A percentile compares a stretch with the other conserved stretches of the same genome.
Conservation (phyloP, 2,329 filamentous ascomycete species). For the Fusarium pilosicola region DNA sequence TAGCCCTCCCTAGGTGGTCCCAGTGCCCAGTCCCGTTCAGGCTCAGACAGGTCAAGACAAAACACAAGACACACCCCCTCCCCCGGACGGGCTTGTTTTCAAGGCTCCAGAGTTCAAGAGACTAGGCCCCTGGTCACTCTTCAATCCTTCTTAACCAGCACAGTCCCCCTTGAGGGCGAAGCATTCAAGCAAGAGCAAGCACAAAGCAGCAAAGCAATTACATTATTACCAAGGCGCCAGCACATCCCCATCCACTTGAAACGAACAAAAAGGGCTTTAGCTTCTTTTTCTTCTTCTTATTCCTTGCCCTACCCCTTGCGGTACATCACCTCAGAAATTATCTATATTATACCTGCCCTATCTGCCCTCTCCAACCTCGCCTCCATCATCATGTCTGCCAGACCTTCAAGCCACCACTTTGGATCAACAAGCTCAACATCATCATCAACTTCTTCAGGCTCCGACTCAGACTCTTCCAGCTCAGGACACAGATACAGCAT, state of each 20-base stretch:
- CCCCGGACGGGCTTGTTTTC: conserved; percentile 24
- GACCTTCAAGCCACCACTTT: conserved; percentile 36
- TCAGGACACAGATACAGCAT: conserved; percentile 57
- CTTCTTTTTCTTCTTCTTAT: conserved; percentile 4
- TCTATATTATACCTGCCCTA: conserved; percentile 35
- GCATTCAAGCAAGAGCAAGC: neutral
- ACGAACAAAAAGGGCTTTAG: conserved; percentile 27
- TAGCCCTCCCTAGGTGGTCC: neutral
- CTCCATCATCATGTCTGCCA: conserved; percentile 32
- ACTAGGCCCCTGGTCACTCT: conserved; percentile 26
- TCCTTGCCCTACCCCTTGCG: neutral
- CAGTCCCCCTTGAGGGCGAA: conserved; percentile 30
- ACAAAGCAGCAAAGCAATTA: conserved; percentile 12
- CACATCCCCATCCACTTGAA: conserved; percentile 33
- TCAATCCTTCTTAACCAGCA: conserved; percentile 29
- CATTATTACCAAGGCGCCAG: conserved; percentile 25
- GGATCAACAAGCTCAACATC: conserved; percentile 39
- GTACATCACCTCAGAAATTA: conserved; percentile 21
- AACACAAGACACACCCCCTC: conserved; percentile 8
- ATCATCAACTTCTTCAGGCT: conserved; percentile 31
- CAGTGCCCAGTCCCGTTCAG: conserved; percentile 3
- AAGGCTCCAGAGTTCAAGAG: conserved; percentile 35
- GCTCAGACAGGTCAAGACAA: neutral
- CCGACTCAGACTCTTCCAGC: conserved; percentile 40
- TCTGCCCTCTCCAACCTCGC: conserved; percentile 16